These are phyloP conservation scores for Capniomyces stellatus DNA, from an alignment of 371 early-diverging fungal species.

Conservation along the genomic window DNA sequence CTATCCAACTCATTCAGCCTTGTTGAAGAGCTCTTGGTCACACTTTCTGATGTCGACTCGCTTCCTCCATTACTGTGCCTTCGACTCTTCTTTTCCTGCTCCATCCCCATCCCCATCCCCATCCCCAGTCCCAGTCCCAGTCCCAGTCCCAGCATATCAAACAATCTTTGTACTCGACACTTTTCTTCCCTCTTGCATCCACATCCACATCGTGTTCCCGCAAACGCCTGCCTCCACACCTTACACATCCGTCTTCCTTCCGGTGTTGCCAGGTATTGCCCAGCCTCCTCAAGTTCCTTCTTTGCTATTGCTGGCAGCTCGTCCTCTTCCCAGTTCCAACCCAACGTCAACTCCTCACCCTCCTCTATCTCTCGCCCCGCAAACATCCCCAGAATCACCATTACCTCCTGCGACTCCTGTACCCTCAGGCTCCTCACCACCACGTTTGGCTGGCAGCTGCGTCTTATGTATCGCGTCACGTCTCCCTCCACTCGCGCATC, in stretches of 20 bases:
- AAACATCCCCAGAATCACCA: conserved; percentile 52
- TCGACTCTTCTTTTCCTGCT: too few species aligned
- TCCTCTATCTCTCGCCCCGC: conserved; percentile 32
- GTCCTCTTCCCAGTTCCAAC: conserved; percentile 53
- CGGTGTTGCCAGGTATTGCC: conserved; percentile 19
- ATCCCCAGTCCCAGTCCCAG: too few species aligned
- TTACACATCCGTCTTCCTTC: conserved; percentile 24
- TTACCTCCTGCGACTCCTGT: conserved; percentile 27
- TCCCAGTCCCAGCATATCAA: conserved; percentile 21
- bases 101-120: too few species aligned
- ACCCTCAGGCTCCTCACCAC: conserved; percentile 43
- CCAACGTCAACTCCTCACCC: conserved; percentile 55
- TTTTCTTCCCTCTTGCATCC: conserved; percentile 9
- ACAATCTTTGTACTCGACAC: conserved; percentile 26
- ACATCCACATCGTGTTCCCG: conserved; percentile 19
- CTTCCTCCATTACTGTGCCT: too few species aligned
- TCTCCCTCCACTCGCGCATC: conserved; percentile 55
- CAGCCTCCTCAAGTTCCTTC: conserved; percentile 11
- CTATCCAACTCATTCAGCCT: neutral
- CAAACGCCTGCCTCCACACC: conserved; percentile 26
- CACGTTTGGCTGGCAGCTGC: conserved; percentile 53
- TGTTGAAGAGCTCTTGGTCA: too few species aligned
- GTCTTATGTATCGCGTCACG: conserved; percentile 47
- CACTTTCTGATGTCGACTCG: too few species aligned
- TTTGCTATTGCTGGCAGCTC: conserved; percentile 22